Base-by-base conservation (phyloP, 2,329 filamentous ascomycete genomes). In the Aureobasidium pullulans region DNA sequence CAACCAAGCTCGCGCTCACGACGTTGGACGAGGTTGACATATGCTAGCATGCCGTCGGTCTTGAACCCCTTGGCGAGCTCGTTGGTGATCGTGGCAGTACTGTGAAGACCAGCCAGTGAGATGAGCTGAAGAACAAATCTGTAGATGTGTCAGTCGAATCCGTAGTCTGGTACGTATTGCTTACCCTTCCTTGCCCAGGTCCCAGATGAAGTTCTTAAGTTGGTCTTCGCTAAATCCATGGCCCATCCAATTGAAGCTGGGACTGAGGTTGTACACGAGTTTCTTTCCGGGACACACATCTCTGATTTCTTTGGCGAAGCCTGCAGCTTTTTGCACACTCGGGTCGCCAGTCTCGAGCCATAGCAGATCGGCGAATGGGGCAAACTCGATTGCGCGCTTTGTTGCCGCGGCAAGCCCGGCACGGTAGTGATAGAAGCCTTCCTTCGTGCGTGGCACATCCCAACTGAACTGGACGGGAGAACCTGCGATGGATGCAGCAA, bases 221-320 rank as follows among this genome's bases (percentile, higher is more conserved):
- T 87, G 87, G 62, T 84, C 85, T 64, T 91, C 85, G 3, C 83
- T 87, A 75, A 97, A 99, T 32, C 93, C 94, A 71, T 97, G 92
- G 10, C 85, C 85, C 84, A 95, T 94, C 94, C 94, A 99, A 80
- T 99, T 97, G 82, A 99, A 99, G 8, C 90, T 96, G 1, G 94
- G 94, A 4, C 87, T 92, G 1, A 99, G 82, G 76, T 99, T 99
- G 78, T 99, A 99, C 0, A 97, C 93, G 28, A 99, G 82, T 37
- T 89, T 88, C 81, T 97, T 97, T 62, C 84, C 85, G 0, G 91
- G 90, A 67, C 84, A 79, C 3, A 76, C 78, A 0, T 77, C 75
- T 58, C 88, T 84, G 62, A 99, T 94, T 47, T 90, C 83, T 10
- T 82, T 81, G 11, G 89, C 89, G 54, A 99, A 90, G 53, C 81